Conservation (phyloP, 2,329 filamentous ascomycete species). For the Penicillium sp. region DNA sequence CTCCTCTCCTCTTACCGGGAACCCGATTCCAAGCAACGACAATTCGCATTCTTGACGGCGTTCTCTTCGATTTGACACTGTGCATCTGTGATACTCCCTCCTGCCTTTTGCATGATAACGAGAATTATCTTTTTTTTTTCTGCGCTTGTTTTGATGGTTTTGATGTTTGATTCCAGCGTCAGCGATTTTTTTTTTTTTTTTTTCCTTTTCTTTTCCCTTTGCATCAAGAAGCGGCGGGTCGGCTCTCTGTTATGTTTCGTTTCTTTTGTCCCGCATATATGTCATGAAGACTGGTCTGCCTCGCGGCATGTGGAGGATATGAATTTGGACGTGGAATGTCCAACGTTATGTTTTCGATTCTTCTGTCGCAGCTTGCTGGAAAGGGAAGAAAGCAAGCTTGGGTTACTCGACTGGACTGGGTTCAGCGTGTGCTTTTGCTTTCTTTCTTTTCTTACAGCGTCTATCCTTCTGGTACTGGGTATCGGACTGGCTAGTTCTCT, state of each 20-base stretch:
- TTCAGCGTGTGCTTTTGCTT: constrained; percentile 15
- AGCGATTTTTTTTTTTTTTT: constrained; percentile 38
- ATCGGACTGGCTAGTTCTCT: constrained; percentile 37
- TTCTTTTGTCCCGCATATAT: constrained; percentile 45
- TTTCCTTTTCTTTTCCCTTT: constrained; percentile 30
- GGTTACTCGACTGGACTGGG: constrained; percentile 20
- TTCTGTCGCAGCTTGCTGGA: constrained; percentile 29
- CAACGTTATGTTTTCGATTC: constrained; percentile 34
- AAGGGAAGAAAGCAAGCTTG: background rate
- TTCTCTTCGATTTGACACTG: constrained; percentile 48
- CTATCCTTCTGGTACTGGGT: constrained; percentile 41
- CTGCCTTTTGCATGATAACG: constrained; percentile 39
- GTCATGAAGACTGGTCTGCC: constrained; percentile 52
- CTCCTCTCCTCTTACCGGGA: constrained; percentile 11
- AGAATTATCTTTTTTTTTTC: constrained; percentile 24
- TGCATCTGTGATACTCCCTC: constrained; percentile 44
- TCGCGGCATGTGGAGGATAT: constrained; percentile 48
- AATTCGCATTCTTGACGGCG: constrained; percentile 50
- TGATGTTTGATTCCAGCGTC: constrained; percentile 49
- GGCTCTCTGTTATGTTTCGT: constrained; percentile 44
- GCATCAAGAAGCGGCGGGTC: constrained; percentile 51
- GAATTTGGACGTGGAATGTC: constrained; percentile 44
- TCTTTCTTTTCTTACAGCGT: constrained; percentile 31
- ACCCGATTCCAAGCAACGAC: constrained; percentile 38
- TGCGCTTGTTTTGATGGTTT: constrained; percentile 43